Percentiles rank a stretch among this genome's conserved stretches.
phyloP scores from a whole-genome alignment of 2,329 filamentous ascomycete genomes.

The Metarhizium robertsii region DNA sequence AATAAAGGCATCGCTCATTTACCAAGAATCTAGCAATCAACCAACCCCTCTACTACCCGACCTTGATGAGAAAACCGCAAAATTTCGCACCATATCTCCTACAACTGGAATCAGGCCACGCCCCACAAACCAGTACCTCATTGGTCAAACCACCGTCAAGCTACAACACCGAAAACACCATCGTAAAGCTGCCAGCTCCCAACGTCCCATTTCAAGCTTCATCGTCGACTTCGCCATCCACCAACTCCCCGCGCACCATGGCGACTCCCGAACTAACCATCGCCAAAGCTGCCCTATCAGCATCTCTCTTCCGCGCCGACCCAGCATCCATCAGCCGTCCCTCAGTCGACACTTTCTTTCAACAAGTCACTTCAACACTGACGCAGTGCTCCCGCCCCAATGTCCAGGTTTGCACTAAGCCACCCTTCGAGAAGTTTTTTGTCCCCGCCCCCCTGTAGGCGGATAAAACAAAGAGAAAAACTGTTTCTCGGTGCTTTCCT shows the following conservation, averaged over 20 bases:
- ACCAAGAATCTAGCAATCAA: no score
- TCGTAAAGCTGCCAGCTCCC: not conserved
- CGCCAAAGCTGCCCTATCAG: slow-evolving; percentile 69
- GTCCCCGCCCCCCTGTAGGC: not conserved
- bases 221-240: not conserved
- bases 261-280: slow-evolving; percentile 64
- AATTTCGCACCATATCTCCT: not conserved
- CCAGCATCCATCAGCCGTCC: slow-evolving; percentile 59
- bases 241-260: slow-evolving; percentile 33
- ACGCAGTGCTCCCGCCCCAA: slow-evolving; percentile 67
- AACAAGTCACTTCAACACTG: slow-evolving; percentile 53
- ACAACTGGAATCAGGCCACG: not conserved
- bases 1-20: no score
- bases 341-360: slow-evolving; percentile 61
- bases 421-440: not conserved
- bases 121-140: not conserved
- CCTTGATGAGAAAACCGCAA: not conserved
- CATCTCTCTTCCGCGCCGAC: slow-evolving; percentile 64
- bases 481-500: slow-evolving; percentile 3
- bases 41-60: no score
- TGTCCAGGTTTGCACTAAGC: slow-evolving; percentile 68
- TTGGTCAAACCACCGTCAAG: not conserved
- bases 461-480: not conserved
- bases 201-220: not conserved
- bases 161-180: not conserved